phyloP scores from a whole-genome alignment of 306 rosid species.

The Inga leiocalycina region DNA sequence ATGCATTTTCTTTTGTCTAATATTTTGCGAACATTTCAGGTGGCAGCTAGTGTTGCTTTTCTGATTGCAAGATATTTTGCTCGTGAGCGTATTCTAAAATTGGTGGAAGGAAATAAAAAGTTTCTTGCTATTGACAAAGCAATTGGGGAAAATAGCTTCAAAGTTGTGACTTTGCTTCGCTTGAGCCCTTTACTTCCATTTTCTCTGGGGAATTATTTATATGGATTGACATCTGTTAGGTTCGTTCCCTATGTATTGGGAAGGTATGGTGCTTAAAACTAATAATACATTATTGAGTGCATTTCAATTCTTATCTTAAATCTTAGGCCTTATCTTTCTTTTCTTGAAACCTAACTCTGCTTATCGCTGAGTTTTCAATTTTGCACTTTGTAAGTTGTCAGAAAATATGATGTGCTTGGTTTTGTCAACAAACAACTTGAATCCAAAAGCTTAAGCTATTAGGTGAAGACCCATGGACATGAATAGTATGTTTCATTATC shows the following conservation, averaged over 20 bases:
- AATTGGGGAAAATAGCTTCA: conserved; percentile 92
- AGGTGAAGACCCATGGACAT: not conserved
- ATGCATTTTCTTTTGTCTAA: conserved; percentile 19
- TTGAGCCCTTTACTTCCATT: conserved; percentile 98
- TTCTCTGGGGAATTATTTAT: conserved; percentile 91
- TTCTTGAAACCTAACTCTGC: conserved; percentile 12
- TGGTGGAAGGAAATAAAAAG: conserved; percentile 93
- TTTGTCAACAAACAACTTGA: not conserved
- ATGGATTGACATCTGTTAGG: conserved; percentile 95
- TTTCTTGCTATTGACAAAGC: conserved; percentile 97
- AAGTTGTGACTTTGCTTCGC: conserved; percentile 93
- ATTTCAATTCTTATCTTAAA: conserved; percentile 5
- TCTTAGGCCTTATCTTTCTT: not conserved
- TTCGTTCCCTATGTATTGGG: conserved; percentile 94
- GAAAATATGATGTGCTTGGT: not conserved
- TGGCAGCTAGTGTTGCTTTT: conserved; percentile 95
- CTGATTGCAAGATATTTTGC: conserved; percentile 97
- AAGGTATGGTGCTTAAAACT: conserved; percentile 54
- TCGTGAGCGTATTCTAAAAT: conserved; percentile 91
- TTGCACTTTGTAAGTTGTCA: not conserved
- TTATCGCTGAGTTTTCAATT: not conserved
- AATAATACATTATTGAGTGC: not conserved
- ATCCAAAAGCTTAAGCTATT: not conserved
- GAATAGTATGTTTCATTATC: not conserved
- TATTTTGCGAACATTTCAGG: conserved; percentile 53